Conservation (phyloP, 495 filamentous ascomycete genomes). For the Jackrogersella multiformis region DNA sequence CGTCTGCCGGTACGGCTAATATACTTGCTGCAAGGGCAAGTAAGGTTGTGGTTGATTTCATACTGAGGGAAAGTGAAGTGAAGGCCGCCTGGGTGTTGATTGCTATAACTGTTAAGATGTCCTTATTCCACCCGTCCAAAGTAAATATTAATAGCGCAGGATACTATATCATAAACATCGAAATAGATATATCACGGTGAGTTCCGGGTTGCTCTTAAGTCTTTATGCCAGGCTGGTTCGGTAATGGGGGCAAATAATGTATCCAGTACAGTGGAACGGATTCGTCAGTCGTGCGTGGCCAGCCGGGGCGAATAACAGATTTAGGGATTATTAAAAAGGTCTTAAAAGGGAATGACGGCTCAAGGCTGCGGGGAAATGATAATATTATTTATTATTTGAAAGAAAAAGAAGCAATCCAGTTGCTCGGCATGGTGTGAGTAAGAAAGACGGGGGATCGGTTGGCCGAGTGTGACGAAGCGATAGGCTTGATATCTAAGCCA, state of each 20-base stretch:
- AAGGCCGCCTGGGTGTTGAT: background rate
- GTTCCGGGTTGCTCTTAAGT: slow-evolving; percentile 13
- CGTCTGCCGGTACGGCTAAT: slow-evolving; percentile 31
- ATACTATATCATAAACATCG: slow-evolving; percentile 33
- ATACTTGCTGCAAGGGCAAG: slow-evolving; percentile 33
- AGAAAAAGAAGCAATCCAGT: slow-evolving; percentile 28
- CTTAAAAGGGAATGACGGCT: slow-evolving; percentile 18
- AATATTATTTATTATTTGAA: slow-evolving; percentile 24
- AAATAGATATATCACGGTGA: background rate
- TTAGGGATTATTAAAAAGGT: slow-evolving; percentile 10
- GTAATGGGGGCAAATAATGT: slow-evolving; percentile 16
- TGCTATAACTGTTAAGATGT: background rate
- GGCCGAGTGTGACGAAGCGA: slow-evolving; percentile 17
- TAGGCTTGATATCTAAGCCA: slow-evolving; percentile 41
- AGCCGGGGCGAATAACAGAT: slow-evolving; percentile 26
- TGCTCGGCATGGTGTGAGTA: slow-evolving; percentile 33
- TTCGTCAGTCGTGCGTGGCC: slow-evolving; percentile 40
- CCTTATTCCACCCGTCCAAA: slow-evolving; percentile 27
- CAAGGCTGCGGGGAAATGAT: slow-evolving; percentile 7
- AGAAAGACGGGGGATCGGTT: slow-evolving; percentile 21
- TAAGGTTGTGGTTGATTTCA: slow-evolving; percentile 27
- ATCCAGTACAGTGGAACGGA: slow-evolving; percentile 35
- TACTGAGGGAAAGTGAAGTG: slow-evolving; percentile 18
- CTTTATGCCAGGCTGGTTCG: slow-evolving; percentile 19
- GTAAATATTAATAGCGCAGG: slow-evolving; percentile 11